Conservation (phyloP, 176 grass and related monocot genomes). For the Musa acuminata region DNA sequence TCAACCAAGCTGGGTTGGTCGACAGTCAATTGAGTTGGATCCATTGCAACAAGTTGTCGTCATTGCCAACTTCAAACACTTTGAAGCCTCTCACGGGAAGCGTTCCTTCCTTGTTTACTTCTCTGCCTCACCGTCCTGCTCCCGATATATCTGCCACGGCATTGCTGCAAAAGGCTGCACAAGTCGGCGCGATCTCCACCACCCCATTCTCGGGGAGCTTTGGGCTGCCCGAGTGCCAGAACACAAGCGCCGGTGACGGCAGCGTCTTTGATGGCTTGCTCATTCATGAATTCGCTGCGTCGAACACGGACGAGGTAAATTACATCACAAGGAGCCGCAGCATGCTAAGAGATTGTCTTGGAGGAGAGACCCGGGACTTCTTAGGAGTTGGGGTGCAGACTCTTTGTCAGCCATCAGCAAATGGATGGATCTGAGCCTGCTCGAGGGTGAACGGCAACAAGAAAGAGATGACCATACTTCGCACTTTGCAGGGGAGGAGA, state of each 20-base stretch:
- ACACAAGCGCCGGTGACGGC: background rate
- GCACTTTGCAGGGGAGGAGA: no score
- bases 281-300: slow-evolving; percentile 26
- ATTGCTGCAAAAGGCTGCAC: slow-evolving; percentile 66
- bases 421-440: slow-evolving; percentile 51
- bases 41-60: no score
- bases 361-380: slow-evolving; percentile 79
- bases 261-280: slow-evolving; percentile 8
- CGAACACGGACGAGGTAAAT: slow-evolving; percentile 9
- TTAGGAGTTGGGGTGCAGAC: slow-evolving; percentile 76
- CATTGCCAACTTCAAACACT: no score
- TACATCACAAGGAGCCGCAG: slow-evolving; percentile 23
- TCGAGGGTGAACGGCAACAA: background rate
- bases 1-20: no score
- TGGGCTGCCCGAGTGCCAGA: slow-evolving; percentile 26
- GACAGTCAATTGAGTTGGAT: no score
- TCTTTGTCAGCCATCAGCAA: slow-evolving; percentile 52
- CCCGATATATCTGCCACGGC: slow-evolving; percentile 75
- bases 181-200: slow-evolving; percentile 45
- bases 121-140: slow-evolving; percentile 33
- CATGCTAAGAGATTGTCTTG: background rate
- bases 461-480: no score
- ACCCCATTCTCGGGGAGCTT: slow-evolving; percentile 24
- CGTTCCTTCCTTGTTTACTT: slow-evolving; percentile 51
- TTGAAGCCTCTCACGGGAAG: slow-evolving; percentile 22